phyloP scores from a whole-genome alignment of 768 basidiomycete species.

The Exsudoporus frostii region DNA sequence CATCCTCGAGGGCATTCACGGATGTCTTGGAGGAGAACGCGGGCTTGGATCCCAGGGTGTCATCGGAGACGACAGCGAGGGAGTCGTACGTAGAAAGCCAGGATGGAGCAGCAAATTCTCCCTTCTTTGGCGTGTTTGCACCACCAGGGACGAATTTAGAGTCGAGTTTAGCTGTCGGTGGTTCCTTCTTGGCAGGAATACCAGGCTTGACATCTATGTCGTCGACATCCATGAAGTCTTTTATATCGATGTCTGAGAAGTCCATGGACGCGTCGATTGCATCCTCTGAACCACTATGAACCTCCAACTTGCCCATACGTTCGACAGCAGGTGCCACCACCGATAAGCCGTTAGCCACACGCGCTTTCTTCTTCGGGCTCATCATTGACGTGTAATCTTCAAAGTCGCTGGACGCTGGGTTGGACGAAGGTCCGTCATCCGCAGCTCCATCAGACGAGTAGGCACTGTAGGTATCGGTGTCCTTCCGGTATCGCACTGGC shows the following conservation, averaged over 20 bases:
- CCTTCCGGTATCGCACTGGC: slow-evolving; percentile 36
- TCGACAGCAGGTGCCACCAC: slow-evolving; percentile 55
- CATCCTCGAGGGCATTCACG: slow-evolving; percentile 68
- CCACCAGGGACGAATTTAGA: slow-evolving; percentile 10
- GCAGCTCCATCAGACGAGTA: slow-evolving; percentile 36
- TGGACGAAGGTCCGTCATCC: slow-evolving; percentile 25
- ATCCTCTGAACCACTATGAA: slow-evolving; percentile 49
- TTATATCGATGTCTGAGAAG: slow-evolving; percentile 59
- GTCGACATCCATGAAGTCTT: slow-evolving; percentile 55
- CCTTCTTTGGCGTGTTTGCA: slow-evolving; percentile 38
- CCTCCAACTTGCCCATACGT: slow-evolving; percentile 55
- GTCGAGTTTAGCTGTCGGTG: neutral
- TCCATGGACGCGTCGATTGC: slow-evolving; percentile 48
- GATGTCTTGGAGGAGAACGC: slow-evolving; percentile 38
- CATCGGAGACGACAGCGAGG: slow-evolving; percentile 57
- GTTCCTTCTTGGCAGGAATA: slow-evolving; percentile 27
- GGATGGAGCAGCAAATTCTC: slow-evolving; percentile 46
- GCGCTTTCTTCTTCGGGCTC: slow-evolving; percentile 69
- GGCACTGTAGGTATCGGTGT: slow-evolving; percentile 29
- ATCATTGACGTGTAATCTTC: slow-evolving; percentile 50
- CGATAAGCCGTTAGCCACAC: slow-evolving; percentile 39
- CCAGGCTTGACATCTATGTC: slow-evolving; percentile 49
- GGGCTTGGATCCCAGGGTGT: slow-evolving; percentile 48
- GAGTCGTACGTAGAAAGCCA: slow-evolving; percentile 80
- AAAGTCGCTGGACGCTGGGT: slow-evolving; percentile 41